phyloP scores from a whole-genome alignment of 495 filamentous ascomycete genomes.

The Penicillium psychrofluorescens region DNA sequence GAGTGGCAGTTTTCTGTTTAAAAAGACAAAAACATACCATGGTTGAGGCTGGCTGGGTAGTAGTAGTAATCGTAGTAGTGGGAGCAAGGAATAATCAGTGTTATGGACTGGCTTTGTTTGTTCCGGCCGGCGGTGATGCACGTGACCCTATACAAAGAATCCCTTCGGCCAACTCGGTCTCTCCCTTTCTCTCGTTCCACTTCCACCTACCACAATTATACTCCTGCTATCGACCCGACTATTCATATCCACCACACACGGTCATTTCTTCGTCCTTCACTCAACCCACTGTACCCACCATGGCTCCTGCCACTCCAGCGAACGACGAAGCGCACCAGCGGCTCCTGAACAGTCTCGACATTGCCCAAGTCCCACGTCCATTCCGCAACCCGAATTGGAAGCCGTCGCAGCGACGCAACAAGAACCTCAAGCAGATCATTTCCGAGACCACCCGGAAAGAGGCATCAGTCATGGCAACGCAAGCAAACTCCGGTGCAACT shows the following conservation, averaged over 20 bases:
- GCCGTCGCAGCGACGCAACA: conserved; percentile 89
- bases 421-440: conserved; percentile 94
- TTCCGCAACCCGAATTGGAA: conserved; percentile 88
- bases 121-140: conserved; percentile 9
- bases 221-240: no score
- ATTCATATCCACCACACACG: no score
- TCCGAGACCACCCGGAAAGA: conserved; percentile 82
- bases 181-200: not conserved
- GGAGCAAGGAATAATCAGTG: no score
- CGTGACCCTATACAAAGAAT: conserved; percentile 15
- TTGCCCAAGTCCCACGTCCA: conserved; percentile 69
- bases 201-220: not conserved
- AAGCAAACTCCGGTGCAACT: conserved; percentile 71
- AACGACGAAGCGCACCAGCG: conserved; percentile 45
- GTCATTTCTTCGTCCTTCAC: no score
- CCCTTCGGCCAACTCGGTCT: not conserved
- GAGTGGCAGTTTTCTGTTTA: not conserved
- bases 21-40: conserved; percentile 8
- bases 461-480: conserved; percentile 69
- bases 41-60: not conserved
- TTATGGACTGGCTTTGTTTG: conserved; percentile 7
- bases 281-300: conserved; percentile 6
- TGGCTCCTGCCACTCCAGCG: conserved; percentile 40
- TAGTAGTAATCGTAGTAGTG: no score
- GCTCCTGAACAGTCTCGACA: conserved; percentile 81